Evolutionary conservation across 1,139 yeast genomes (phyloP).

Genomic region (Taphrina deformans): DNA sequence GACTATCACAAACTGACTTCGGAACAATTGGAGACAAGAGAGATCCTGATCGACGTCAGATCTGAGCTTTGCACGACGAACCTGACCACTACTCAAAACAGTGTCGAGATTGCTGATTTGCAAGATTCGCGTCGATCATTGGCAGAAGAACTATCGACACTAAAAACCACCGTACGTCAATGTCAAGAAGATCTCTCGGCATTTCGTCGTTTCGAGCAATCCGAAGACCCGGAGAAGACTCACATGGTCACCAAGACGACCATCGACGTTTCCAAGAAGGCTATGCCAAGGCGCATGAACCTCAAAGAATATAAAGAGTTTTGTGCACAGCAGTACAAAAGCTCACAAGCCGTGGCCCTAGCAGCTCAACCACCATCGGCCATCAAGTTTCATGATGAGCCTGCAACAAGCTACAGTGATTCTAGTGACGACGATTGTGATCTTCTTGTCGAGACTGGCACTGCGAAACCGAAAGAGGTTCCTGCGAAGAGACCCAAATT

Average conservation of each 20-base stretch:
- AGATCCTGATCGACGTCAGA: background rate
- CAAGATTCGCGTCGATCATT: background rate
- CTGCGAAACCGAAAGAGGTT: background rate
- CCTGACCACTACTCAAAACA: background rate
- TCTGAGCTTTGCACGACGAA: background rate
- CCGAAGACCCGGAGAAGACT: background rate
- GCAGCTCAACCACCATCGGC: background rate
- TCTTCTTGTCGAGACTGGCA: background rate
- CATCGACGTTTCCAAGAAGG: background rate
- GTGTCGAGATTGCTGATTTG: conserved; percentile 7
- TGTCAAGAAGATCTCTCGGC: background rate
- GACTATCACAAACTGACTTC: background rate
- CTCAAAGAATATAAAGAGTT: background rate
- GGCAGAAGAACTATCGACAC: background rate
- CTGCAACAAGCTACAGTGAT: background rate
- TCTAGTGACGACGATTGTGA: background rate
- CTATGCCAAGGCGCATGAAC: background rate
- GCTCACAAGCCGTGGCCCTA: background rate
- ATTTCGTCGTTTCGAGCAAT: background rate
- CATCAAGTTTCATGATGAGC: background rate
- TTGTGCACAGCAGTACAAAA: background rate
- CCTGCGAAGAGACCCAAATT: background rate
- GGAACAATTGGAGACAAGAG: background rate
- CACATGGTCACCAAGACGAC: background rate
- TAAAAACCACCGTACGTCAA: background rate